A percentile compares a stretch with the other conserved stretches of the same genome.
These are phyloP conservation scores for Nitzschia sp. DNA, from an alignment of 108 stramenopile genomes.

Conservation along the genomic window DNA sequence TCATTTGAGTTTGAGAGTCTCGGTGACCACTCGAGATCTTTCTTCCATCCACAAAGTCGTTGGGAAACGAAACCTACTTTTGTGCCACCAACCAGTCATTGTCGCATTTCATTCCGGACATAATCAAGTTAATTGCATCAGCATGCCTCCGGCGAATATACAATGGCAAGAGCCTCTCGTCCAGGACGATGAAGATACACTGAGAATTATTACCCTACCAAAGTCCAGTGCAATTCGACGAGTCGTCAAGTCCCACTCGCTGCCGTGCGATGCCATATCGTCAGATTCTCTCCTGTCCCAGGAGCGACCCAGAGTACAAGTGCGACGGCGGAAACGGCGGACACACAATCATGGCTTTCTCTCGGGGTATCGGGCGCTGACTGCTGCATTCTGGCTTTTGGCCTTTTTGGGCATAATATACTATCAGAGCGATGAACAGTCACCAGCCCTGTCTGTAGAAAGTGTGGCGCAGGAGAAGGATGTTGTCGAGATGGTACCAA, in stretches of 20 bases:
- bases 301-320: neutral
- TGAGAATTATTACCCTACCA: neutral
- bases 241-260: neutral
- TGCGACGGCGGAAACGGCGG: neutral
- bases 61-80: too few species aligned
- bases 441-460: too few species aligned
- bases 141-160: conserved; percentile 5
- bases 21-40: too few species aligned
- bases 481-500: neutral
- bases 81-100: too few species aligned
- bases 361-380: neutral
- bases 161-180: conserved; percentile 5
- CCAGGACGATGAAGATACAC: neutral
- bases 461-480: too few species aligned
- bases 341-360: neutral
- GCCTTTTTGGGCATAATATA: neutral
- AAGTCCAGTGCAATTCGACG: neutral
- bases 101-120: too few species aligned
- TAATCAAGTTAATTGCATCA: too few species aligned
- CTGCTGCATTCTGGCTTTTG: conserved; percentile 5
- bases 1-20: too few species aligned
- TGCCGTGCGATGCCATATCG: neutral
- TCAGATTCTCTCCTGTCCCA: neutral
- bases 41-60: too few species aligned
- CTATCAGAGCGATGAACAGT: too few species aligned